Evolutionary conservation across 495 filamentous ascomycete genomes (phyloP).

Genomic region (Lepraria neglecta): DNA sequence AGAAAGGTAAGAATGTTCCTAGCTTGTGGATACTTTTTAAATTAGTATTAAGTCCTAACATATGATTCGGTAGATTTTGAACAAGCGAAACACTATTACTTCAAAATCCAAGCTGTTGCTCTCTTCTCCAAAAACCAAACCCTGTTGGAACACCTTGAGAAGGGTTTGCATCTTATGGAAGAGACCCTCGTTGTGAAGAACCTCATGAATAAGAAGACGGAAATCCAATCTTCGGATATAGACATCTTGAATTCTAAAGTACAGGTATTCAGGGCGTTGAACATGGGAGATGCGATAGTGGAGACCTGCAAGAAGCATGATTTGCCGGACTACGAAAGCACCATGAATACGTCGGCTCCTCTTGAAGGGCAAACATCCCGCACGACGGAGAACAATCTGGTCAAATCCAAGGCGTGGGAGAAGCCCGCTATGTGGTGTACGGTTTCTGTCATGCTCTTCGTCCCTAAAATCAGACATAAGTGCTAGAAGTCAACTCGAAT

Average conservation of each 20-base stretch:
- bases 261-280: neutral
- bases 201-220: neutral
- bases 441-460: conserved; percentile 4
- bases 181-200: neutral
- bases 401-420: neutral
- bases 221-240: neutral
- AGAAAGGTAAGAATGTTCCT: neutral
- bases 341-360: neutral
- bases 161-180: conserved; percentile 1
- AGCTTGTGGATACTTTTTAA: too few species aligned
- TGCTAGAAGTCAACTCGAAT: neutral
- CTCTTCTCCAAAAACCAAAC: neutral
- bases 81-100: conserved; percentile 2
- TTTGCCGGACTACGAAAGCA: neutral
- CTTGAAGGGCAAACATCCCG: neutral
- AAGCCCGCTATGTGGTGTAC: neutral
- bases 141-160: neutral
- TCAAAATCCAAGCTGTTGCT: neutral
- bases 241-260: neutral
- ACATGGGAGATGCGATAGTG: neutral
- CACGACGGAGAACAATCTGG: neutral
- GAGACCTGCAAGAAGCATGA: neutral
- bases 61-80: neutral
- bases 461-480: conserved; percentile 5
- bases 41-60: neutral